Evolutionary conservation across 2,329 filamentous ascomycete genomes (phyloP).

Genomic region (Blastomyces silverae): DNA sequence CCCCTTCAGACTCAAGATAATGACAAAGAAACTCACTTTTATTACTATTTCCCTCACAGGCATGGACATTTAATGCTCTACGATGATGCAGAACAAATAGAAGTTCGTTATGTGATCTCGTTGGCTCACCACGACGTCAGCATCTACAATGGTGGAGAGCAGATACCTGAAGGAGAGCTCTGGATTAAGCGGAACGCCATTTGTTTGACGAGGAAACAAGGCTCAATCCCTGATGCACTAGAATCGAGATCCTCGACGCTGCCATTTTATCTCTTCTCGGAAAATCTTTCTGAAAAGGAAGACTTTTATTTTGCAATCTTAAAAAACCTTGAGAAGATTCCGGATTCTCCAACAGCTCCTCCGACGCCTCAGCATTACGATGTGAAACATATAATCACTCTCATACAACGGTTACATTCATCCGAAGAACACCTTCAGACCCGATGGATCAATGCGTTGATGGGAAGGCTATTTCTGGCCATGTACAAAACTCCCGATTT

Average conservation of each 20-base stretch:
- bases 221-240: conserved; percentile 47
- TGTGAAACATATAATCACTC: conserved; percentile 74
- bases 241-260: conserved; percentile 51
- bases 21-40: conserved; percentile 14
- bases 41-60: conserved; percentile 41
- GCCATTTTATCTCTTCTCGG: conserved; percentile 89
- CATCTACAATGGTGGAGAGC: conserved; percentile 71
- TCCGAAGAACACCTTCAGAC: conserved; percentile 86
- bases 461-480: conserved; percentile 81
- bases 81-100: conserved; percentile 88
- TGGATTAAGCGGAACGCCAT: conserved; percentile 94
- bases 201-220: conserved; percentile 61
- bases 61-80: conserved; percentile 97
- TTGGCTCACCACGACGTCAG: conserved; percentile 78
- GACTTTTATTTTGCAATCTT: conserved; percentile 95
- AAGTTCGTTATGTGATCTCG: conserved; percentile 93
- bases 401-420: conserved; percentile 85
- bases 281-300: conserved; percentile 93
- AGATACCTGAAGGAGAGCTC: conserved; percentile 81
- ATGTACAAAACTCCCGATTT: conserved; percentile 78
- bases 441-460: conserved; percentile 85
- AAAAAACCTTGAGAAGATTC: conserved; percentile 68
- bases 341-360: conserved; percentile 50
- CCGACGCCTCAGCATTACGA: conserved; percentile 72
- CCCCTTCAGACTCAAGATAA: not conserved